Conservation (phyloP, 78 protist species). For the Trichosphaerium sp. region DNA sequence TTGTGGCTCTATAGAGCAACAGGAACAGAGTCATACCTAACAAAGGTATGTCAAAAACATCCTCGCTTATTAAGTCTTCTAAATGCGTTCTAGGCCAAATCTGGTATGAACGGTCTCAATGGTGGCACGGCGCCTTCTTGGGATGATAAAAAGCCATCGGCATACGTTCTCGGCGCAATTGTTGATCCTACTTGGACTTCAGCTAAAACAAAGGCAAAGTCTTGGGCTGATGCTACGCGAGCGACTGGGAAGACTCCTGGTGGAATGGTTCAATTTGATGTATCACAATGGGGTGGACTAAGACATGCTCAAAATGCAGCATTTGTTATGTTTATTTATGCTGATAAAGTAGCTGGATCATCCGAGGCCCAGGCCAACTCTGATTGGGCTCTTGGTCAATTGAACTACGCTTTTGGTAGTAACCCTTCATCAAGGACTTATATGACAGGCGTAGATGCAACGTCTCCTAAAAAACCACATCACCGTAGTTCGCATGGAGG, state of each 20-base stretch:
- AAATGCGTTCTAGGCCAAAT: not conserved
- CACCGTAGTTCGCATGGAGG: slow-evolving; percentile 30
- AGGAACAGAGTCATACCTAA: not conserved
- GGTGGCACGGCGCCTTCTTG: slow-evolving; percentile 17
- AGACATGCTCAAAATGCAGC: slow-evolving; percentile 22
- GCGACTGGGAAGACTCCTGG: slow-evolving; percentile 23
- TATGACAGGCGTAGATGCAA: slow-evolving; percentile 22
- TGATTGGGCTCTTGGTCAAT: not conserved
- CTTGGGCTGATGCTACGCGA: no score
- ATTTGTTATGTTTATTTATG: slow-evolving; percentile 3
- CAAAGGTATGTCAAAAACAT: no score
- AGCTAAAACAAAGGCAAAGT: no score
- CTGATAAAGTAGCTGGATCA: no score
- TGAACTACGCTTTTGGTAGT: slow-evolving; percentile 10
- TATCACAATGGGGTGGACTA: slow-evolving; percentile 33
- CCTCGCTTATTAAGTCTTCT: no score
- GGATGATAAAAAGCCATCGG: slow-evolving; percentile 27
- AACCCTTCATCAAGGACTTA: slow-evolving; percentile 5
- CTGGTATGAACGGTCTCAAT: not conserved
- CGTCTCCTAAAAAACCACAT: slow-evolving; percentile 35
- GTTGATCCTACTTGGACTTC: no score
- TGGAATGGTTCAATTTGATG: slow-evolving; percentile 14
- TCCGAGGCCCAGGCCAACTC: no score
- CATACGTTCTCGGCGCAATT: no score
- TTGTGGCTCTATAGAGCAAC: slow-evolving; percentile 36